These are phyloP conservation scores for Prosopis cineraria DNA, from an alignment of 306 rosid species.

Conservation along the genomic window DNA sequence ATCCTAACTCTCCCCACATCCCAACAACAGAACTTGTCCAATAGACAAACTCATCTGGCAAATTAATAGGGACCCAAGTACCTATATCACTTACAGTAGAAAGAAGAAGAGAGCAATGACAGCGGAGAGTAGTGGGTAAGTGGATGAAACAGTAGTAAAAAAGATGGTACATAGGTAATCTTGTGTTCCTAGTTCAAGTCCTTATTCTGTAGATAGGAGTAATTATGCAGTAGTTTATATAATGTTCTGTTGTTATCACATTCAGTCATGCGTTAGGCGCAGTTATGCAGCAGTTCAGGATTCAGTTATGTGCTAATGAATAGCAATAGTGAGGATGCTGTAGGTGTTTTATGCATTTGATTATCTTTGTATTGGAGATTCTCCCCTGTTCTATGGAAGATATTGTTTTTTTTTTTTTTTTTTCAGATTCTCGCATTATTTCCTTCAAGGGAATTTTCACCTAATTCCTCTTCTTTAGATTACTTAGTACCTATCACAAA, in stretches of 20 bases:
- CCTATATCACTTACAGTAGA: background rate
- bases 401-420: background rate
- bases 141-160: background rate
- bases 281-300: background rate
- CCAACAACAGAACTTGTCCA: background rate
- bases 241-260: background rate
- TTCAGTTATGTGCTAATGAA: background rate
- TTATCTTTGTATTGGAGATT: background rate
- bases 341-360: background rate
- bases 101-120: background rate
- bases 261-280: background rate
- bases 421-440: too few species aligned
- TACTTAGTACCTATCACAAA: background rate
- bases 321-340: background rate
- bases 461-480: background rate
- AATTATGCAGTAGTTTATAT: background rate
- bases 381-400: background rate
- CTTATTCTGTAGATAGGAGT: background rate
- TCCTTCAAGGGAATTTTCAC: too few species aligned
- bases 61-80: background rate
- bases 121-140: background rate
- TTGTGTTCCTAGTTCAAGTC: background rate
- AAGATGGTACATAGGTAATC: background rate
- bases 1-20: background rate
- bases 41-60: background rate